These are phyloP conservation scores for Comarum palustre DNA, from an alignment of 306 rosid genomes.

Conservation along the genomic window DNA sequence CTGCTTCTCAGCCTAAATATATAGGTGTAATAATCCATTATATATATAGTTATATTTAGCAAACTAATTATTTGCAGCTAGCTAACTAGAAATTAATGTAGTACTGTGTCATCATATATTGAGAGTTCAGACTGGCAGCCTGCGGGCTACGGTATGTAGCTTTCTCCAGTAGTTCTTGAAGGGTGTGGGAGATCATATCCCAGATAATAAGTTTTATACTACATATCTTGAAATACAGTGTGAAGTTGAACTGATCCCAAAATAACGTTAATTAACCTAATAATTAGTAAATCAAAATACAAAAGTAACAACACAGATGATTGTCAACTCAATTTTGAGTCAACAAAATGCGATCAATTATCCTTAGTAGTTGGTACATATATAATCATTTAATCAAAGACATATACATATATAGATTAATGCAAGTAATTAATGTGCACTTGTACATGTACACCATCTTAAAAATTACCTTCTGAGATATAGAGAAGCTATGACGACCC, in stretches of 20 bases:
- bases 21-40: neutral
- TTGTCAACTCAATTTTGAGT: neutral
- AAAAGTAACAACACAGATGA: neutral
- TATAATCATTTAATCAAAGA: neutral
- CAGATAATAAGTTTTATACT: neutral
- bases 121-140: neutral
- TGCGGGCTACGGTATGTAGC: neutral
- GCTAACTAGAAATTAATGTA: neutral
- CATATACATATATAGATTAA: neutral
- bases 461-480: neutral
- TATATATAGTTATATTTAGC: neutral
- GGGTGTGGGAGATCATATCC: neutral
- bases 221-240: neutral
- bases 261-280: too few relatives aligned
- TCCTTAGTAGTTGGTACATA: neutral
- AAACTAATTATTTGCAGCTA: neutral
- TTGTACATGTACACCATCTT: neutral
- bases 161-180: neutral
- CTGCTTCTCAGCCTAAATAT: slow-evolving; percentile 42
- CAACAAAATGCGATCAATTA: neutral
- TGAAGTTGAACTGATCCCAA: neutral
- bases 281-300: neutral
- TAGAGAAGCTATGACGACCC: neutral
- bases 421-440: neutral
- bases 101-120: neutral